Evolutionary conservation across 169 alveolate genomes (phyloP).

Genomic region (Plasmodium cynomolgi): DNA sequence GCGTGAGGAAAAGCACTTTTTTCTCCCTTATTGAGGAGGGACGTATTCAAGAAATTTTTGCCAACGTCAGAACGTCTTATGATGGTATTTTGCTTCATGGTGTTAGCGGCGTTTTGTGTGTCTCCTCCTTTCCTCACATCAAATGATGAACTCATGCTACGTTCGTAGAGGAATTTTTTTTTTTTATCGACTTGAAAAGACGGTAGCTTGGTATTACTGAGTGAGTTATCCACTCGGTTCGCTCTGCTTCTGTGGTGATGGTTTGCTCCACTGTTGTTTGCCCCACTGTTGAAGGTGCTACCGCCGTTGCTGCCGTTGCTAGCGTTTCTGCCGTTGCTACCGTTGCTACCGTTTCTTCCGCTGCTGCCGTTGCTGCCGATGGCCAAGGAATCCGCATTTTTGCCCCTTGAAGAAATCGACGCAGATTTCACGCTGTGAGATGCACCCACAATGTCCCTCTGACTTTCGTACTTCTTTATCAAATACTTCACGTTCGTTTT

Average conservation of each 20-base stretch:
- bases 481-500: slow-evolving; percentile 40
- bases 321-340: background rate
- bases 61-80: background rate
- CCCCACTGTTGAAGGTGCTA: background rate
- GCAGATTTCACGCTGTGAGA: background rate
- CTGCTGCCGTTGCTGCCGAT: background rate
- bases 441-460: background rate
- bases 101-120: background rate
- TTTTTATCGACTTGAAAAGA: background rate
- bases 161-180: slow-evolving; percentile 12
- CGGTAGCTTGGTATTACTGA: background rate
- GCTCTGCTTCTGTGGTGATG: background rate
- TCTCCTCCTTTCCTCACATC: background rate
- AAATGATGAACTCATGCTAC: slow-evolving; percentile 7
- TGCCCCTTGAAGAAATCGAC: background rate
- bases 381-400: background rate
- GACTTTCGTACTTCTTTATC: slow-evolving; percentile 31
- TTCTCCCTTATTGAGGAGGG: background rate
- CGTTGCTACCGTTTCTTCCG: too few relatives aligned
- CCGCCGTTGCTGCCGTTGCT: background rate
- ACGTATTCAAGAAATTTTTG: background rate
- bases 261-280: background rate
- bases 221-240: background rate
- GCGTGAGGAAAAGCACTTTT: background rate
- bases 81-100: background rate